Conservation (phyloP, 768 basidiomycete species). For the Mrakia gelida region DNA sequence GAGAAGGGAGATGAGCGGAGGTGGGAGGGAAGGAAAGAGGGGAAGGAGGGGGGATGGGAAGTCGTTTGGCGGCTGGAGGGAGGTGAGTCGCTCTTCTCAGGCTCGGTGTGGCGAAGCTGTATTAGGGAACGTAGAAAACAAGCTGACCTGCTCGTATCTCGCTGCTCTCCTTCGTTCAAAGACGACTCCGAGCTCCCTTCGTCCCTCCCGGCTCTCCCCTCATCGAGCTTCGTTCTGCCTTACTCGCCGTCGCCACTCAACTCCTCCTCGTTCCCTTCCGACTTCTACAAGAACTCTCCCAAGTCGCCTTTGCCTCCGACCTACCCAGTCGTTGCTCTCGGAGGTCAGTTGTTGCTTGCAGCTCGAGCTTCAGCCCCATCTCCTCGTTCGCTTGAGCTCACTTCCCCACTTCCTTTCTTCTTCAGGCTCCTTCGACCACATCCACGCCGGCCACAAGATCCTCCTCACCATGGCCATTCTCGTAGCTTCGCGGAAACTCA, state of each 20-base stretch:
- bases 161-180: neutral
- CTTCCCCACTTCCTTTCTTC: neutral
- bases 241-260: neutral
- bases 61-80: constrained; percentile 43
- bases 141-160: neutral
- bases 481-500: constrained; percentile 71
- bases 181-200: constrained; percentile 5
- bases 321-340: constrained; percentile 73
- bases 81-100: constrained; percentile 29
- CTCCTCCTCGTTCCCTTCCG: neutral
- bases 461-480: constrained; percentile 86
- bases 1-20: constrained; percentile 39
- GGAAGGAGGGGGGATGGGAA: constrained; percentile 43
- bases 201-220: constrained; percentile 2
- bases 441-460: constrained; percentile 96
- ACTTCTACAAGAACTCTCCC: constrained; percentile 21
- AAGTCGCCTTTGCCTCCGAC: neutral
- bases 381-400: neutral
- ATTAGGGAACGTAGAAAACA: neutral
- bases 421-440: constrained; percentile 89
- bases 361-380: neutral
- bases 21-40: constrained; percentile 43
- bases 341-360: constrained; percentile 47
- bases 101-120: neutral
- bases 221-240: constrained; percentile 7